phyloP scores from a whole-genome alignment of 805 yeast species.

The Candida pseudofarinosa region DNA sequence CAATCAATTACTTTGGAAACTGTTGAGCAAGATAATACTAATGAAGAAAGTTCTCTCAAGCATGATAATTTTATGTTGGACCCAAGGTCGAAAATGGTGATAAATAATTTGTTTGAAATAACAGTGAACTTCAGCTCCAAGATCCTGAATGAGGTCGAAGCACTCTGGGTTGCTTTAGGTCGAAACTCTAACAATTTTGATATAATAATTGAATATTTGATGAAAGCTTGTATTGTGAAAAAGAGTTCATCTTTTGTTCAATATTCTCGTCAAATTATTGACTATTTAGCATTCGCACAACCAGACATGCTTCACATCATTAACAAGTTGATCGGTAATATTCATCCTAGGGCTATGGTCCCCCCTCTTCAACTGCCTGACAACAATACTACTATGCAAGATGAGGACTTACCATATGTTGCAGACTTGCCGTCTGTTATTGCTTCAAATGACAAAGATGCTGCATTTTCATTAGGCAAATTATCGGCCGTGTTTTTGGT shows the following conservation, averaged over 20 bases:
- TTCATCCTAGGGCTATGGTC: slow-evolving; percentile 87
- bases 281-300: slow-evolving; percentile 59
- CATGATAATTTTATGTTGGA: slow-evolving; percentile 15
- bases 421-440: slow-evolving; percentile 67
- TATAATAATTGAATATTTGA: slow-evolving; percentile 65
- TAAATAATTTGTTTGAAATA: slow-evolving; percentile 78
- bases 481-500: slow-evolving; percentile 80
- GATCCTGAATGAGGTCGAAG: slow-evolving; percentile 85
- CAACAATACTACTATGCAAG: slow-evolving; percentile 16
- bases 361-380: slow-evolving; percentile 42
- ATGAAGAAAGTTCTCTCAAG: neutral
- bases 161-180: slow-evolving; percentile 93
- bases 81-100: slow-evolving; percentile 54
- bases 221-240: slow-evolving; percentile 62
- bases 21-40: neutral
- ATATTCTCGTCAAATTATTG: slow-evolving; percentile 74
- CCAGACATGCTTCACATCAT: slow-evolving; percentile 45
- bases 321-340: slow-evolving; percentile 61
- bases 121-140: slow-evolving; percentile 72
- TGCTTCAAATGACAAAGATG: slow-evolving; percentile 53
- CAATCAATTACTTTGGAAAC: slow-evolving; percentile 47
- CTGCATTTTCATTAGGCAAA: slow-evolving; percentile 84
- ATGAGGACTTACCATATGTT: slow-evolving; percentile 53
- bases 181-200: slow-evolving; percentile 65
- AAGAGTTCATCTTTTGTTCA: slow-evolving; percentile 74